Conservation (phyloP, 1,284 basidiomycete genomes). For the Ustilago xerochloae region DNA sequence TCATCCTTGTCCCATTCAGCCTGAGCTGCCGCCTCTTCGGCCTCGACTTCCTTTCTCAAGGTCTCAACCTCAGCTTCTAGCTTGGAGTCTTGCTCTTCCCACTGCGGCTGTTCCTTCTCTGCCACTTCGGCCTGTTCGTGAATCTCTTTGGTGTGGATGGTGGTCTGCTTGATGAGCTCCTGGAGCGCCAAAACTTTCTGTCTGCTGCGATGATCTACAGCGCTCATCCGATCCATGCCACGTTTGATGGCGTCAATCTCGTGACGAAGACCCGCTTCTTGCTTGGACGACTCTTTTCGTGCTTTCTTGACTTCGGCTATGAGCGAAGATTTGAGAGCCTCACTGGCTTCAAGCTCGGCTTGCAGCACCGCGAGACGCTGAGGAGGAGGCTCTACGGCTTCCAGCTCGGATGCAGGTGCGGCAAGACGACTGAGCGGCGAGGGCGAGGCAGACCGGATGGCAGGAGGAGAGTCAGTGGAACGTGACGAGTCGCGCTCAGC, state of each 20-base stretch:
- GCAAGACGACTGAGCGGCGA: constrained; percentile 41
- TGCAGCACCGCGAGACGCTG: constrained; percentile 38
- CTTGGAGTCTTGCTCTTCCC: constrained; percentile 45
- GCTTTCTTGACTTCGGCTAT: constrained; percentile 50
- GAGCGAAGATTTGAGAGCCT: constrained; percentile 35
- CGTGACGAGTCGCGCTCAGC: constrained; percentile 39
- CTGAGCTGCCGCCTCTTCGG: constrained; percentile 36
- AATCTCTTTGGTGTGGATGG: constrained; percentile 47
- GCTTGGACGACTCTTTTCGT: constrained; percentile 54
- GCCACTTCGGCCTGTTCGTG: constrained; percentile 50
- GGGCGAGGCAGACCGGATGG: constrained; percentile 36
- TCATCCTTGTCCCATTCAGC: constrained; percentile 44
- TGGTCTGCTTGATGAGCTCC: constrained; percentile 61
- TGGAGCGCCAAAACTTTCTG: constrained; percentile 61
- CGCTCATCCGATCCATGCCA: constrained; percentile 52
- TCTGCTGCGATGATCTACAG: constrained; percentile 54
- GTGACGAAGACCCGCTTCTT: constrained; percentile 49
- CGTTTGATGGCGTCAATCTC: constrained; percentile 62
- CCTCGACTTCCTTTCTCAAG: constrained; percentile 34
- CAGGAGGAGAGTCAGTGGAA: constrained; percentile 20
- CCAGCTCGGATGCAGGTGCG: constrained; percentile 33
- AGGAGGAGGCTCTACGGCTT: constrained; percentile 14
- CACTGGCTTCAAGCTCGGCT: constrained; percentile 43
- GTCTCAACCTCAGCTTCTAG: constrained; percentile 30
- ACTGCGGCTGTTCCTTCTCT: constrained; percentile 45